These are phyloP conservation scores for Stemphylium vesicarium DNA, from an alignment of 2,329 filamentous ascomycete species.

Conservation along the genomic window DNA sequence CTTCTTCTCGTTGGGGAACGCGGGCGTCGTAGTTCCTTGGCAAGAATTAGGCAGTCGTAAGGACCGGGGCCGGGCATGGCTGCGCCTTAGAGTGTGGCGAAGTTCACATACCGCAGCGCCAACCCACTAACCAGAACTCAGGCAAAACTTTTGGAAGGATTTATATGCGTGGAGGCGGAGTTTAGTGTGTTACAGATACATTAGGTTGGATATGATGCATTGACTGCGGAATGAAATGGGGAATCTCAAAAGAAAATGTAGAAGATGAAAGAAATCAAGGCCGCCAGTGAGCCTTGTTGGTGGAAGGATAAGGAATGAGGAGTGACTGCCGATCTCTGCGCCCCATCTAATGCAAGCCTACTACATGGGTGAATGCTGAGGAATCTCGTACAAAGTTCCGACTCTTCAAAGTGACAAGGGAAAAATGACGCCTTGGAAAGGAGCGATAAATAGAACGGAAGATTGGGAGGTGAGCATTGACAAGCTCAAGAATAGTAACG, in stretches of 20 bases:
- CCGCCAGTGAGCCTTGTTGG: slow-evolving; percentile 2
- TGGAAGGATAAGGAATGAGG: neutral
- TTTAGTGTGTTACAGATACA: slow-evolving; percentile 12
- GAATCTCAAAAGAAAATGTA: slow-evolving; percentile 10
- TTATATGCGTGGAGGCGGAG: neutral
- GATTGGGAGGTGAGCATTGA: slow-evolving; percentile 4
- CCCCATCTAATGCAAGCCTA: slow-evolving; percentile 10
- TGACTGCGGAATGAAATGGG: neutral
- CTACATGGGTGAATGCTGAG: neutral
- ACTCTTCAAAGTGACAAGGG: neutral
- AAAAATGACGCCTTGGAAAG: neutral
- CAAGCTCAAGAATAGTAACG: slow-evolving; percentile 1
- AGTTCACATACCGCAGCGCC: slow-evolving; percentile 8
- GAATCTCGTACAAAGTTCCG: neutral
- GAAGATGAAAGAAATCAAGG: neutral
- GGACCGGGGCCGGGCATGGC: slow-evolving; percentile 10
- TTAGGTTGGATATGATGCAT: slow-evolving; percentile 6
- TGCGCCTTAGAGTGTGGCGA: slow-evolving; percentile 20
- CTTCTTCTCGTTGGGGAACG: slow-evolving; percentile 15
- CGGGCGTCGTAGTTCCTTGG: slow-evolving; percentile 13
- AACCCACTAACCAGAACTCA: too few relatives aligned
- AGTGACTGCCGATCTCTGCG: neutral
- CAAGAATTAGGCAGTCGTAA: slow-evolving; percentile 16
- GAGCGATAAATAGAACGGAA: slow-evolving; percentile 6
- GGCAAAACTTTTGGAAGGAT: neutral